Evolutionary conservation across 345 rosid species (phyloP).

Genomic region (Pistacia integerrima): DNA sequence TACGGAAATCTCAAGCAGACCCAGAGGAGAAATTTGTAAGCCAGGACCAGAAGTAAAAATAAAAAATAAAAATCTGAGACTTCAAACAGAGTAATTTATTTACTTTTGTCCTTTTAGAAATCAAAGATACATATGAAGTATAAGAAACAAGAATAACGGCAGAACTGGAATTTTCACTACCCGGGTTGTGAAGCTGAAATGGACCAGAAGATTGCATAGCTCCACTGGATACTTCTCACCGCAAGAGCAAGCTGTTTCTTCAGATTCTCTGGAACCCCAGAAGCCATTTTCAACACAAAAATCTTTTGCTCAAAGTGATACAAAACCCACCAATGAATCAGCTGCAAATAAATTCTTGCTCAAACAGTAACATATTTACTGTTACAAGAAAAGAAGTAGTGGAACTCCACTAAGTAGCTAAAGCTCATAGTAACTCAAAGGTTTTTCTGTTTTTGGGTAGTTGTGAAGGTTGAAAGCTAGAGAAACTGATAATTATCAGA

Average conservation of each 20-base stretch:
- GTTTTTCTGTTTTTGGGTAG: not conserved
- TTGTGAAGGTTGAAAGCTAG: constrained; percentile 7
- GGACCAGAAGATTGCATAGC: constrained; percentile 96
- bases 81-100: not conserved
- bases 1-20: constrained; percentile 10
- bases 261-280: constrained; percentile 50
- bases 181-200: constrained; percentile 72
- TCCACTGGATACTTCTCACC: constrained; percentile 84
- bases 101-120: not conserved
- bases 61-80: not conserved
- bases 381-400: not conserved
- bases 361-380: constrained; percentile 12
- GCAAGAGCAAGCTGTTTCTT: constrained; percentile 84
- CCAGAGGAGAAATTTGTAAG: not conserved
- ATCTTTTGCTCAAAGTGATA: not conserved
- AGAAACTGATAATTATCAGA: constrained; percentile 9
- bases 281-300: constrained; percentile 30
- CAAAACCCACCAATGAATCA: constrained; percentile 11
- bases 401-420: not conserved
- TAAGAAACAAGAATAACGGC: constrained; percentile 4
- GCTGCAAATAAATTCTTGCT: constrained; percentile 11
- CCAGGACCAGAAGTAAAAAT: not conserved
- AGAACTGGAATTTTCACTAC: constrained; percentile 39
- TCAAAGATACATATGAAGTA: not conserved
- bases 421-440: constrained; percentile 8